These are phyloP conservation scores for Rostrohypoxylon terebratum DNA, from an alignment of 495 filamentous ascomycete genomes.

Conservation along the genomic window DNA sequence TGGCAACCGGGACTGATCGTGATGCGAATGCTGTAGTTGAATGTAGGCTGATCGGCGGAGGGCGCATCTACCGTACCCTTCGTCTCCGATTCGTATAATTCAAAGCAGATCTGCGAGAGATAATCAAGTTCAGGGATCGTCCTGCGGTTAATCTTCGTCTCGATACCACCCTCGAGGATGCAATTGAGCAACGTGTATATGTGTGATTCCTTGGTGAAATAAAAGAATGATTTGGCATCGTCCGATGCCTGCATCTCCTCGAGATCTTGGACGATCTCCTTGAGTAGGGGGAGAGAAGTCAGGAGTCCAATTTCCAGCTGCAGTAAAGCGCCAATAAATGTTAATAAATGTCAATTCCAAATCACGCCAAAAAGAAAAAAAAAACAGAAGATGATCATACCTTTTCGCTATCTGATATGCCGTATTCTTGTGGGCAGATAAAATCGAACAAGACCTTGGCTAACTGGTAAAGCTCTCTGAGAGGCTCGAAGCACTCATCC, in stretches of 20 bases:
- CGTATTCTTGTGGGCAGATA: slow-evolving; percentile 98
- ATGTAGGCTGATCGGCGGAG: slow-evolving; percentile 63
- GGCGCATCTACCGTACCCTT: slow-evolving; percentile 62
- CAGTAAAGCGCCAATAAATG: slow-evolving; percentile 18
- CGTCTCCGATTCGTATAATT: slow-evolving; percentile 94
- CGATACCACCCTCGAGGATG: slow-evolving; percentile 94
- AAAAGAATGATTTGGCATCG: slow-evolving; percentile 95
- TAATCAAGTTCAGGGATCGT: slow-evolving; percentile 98
- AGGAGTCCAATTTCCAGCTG: slow-evolving; percentile 92
- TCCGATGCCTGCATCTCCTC: slow-evolving; percentile 95
- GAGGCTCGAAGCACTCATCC: slow-evolving; percentile 84
- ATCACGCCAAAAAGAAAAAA: background rate
- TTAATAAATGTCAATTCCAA: slow-evolving; percentile 2
- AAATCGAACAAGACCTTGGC: slow-evolving; percentile 98
- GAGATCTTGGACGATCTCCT: slow-evolving; percentile 96
- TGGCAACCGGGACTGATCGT: slow-evolving; percentile 96
- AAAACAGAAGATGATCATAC: slow-evolving; percentile 39
- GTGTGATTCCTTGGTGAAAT: slow-evolving; percentile 98
- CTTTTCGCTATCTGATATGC: slow-evolving; percentile 93
- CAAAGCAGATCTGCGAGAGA: slow-evolving; percentile 96
- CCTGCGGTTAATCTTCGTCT: slow-evolving; percentile 87
- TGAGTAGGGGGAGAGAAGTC: slow-evolving; percentile 90
- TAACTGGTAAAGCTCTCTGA: slow-evolving; percentile 90
- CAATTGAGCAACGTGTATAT: slow-evolving; percentile 99
- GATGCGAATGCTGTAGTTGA: slow-evolving; percentile 94